A percentile compares a stretch with the other conserved stretches of the same genome.
These are phyloP conservation scores for Trypanosomatidae sp. DNA, from an alignment of 208 protist genomes.

Conservation along the genomic window DNA sequence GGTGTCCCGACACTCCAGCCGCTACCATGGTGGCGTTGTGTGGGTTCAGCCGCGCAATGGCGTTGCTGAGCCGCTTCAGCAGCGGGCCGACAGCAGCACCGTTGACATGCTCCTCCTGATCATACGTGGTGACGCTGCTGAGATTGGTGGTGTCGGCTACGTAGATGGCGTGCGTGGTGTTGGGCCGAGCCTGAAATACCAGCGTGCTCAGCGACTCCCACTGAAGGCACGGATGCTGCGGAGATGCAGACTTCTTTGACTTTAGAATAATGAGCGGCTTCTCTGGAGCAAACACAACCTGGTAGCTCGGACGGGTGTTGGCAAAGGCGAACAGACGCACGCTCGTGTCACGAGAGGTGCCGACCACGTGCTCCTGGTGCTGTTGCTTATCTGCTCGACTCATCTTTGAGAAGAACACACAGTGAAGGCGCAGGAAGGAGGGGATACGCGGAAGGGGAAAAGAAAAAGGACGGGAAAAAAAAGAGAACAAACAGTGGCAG, in stretches of 20 bases:
- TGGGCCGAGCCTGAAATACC: conserved; percentile 62
- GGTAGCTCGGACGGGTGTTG: conserved; percentile 63
- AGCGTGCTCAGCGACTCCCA: conserved; percentile 64
- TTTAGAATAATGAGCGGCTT: conserved; percentile 74
- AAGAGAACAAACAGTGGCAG: not conserved
- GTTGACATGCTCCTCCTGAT: conserved; percentile 58
- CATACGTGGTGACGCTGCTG: conserved; percentile 24
- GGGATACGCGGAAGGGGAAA: not conserved
- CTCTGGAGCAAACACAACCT: conserved; percentile 74
- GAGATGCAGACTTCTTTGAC: conserved; percentile 35
- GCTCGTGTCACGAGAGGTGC: conserved; percentile 53
- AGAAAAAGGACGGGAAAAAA: conserved; percentile 4
- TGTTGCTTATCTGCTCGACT: conserved; percentile 72
- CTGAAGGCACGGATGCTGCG: conserved; percentile 71
- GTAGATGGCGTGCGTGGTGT: conserved; percentile 77
- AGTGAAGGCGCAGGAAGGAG: not conserved
- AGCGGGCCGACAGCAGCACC: conserved; percentile 46
- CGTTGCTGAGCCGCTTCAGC: conserved; percentile 66
- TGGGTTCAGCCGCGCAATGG: conserved; percentile 65
- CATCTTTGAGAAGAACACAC: conserved; percentile 23
- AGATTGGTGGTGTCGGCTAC: conserved; percentile 60
- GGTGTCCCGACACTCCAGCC: conserved; percentile 50
- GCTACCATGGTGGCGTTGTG: conserved; percentile 74
- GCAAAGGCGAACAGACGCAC: conserved; percentile 80
- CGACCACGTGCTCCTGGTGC: conserved; percentile 55